These are phyloP conservation scores for Polychaeton citri DNA, from an alignment of 2,329 filamentous ascomycete species.

Conservation along the genomic window DNA sequence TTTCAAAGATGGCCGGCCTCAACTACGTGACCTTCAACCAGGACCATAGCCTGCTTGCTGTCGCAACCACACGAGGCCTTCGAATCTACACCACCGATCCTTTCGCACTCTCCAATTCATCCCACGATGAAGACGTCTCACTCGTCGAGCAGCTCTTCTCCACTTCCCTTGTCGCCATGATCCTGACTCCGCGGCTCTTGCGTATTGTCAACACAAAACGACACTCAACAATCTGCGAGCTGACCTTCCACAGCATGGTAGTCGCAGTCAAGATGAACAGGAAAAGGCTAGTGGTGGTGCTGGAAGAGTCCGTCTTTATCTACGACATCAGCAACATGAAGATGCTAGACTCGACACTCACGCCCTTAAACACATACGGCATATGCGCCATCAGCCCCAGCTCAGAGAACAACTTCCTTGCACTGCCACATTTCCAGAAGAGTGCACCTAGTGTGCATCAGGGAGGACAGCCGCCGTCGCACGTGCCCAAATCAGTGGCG, in stretches of 20 bases:
- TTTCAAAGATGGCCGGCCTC: constrained; percentile 40
- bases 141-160: constrained; percentile 99
- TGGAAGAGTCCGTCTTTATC: constrained; percentile 93
- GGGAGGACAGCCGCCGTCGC: constrained; percentile 31
- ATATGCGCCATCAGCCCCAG: constrained; percentile 86
- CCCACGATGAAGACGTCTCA: constrained; percentile 77
- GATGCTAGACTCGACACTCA: constrained; percentile 80
- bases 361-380: constrained; percentile 78
- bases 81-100: constrained; percentile 95
- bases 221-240: constrained; percentile 86
- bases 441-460: constrained; percentile 9
- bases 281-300: constrained; percentile 81
- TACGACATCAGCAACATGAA: constrained; percentile 99
- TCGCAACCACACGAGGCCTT: constrained; percentile 88
- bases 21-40: constrained; percentile 99
- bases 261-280: constrained; percentile 87
- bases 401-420: constrained; percentile 90
- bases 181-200: constrained; percentile 78
- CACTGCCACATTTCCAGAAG: constrained; percentile 72
- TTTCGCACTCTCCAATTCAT: constrained; percentile 88
- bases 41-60: constrained; percentile 92
- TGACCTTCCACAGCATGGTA: constrained; percentile 95
- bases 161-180: constrained; percentile 86
- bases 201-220: constrained; percentile 96
- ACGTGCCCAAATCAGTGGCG: constrained; percentile 69